These are phyloP conservation scores for Biscutella auriculata DNA, from an alignment of 441 rosid species.

Conservation along the genomic window DNA sequence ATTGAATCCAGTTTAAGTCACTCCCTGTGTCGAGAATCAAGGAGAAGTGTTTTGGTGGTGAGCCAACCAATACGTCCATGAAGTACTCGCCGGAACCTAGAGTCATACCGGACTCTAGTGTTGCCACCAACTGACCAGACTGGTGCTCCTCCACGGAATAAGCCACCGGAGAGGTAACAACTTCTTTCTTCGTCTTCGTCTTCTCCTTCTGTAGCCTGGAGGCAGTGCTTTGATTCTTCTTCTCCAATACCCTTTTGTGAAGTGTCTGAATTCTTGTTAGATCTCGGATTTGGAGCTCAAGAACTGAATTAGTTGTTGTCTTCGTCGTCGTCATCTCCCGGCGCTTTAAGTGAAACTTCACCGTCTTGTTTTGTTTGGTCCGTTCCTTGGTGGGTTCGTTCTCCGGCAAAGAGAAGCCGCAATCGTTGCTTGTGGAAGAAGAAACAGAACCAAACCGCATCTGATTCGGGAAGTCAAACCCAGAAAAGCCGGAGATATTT, in stretches of 20 bases:
- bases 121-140: slow-evolving; percentile 53
- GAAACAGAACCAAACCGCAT: slow-evolving; percentile 59
- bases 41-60: slow-evolving; percentile 80
- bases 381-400: slow-evolving; percentile 16
- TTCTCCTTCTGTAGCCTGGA: slow-evolving; percentile 31
- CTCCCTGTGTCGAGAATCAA: slow-evolving; percentile 90
- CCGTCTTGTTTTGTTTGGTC: slow-evolving; percentile 21
- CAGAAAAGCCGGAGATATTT: slow-evolving; percentile 43
- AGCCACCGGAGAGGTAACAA: slow-evolving; percentile 11
- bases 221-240: slow-evolving; percentile 46
- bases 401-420: slow-evolving; percentile 35
- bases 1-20: slow-evolving; percentile 86
- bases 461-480: slow-evolving; percentile 49
- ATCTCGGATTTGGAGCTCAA: slow-evolving; percentile 44
- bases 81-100: slow-evolving; percentile 79
- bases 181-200: slow-evolving; percentile 8
- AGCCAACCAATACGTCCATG: slow-evolving; percentile 78
- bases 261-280: slow-evolving; percentile 55
- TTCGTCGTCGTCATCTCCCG: slow-evolving; percentile 15
- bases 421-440: slow-evolving; percentile 40
- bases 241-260: slow-evolving; percentile 45
- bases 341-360: slow-evolving; percentile 54
- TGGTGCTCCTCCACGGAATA: slow-evolving; percentile 15
- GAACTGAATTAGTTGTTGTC: slow-evolving; percentile 30
- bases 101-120: slow-evolving; percentile 64